phyloP scores from a whole-genome alignment of 331 rosid genomes.

The Ulmus americana region DNA sequence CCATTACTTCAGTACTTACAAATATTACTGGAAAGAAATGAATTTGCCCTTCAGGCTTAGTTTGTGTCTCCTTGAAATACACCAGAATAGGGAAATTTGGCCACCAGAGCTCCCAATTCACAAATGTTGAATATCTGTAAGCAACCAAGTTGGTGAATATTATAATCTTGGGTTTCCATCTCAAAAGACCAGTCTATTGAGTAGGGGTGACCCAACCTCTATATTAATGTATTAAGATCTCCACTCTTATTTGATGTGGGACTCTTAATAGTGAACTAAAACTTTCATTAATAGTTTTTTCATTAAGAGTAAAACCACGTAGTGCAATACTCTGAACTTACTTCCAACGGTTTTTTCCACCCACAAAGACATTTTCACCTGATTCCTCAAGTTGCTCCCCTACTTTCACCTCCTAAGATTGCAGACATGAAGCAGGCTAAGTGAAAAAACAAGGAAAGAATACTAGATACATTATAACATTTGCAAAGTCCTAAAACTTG shows the following conservation, averaged over 20 bases:
- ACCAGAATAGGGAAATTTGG: conserved; percentile 88
- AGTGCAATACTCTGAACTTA: conserved; percentile 32
- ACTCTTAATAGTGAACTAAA: too few relatives aligned
- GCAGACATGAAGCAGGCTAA: background rate
- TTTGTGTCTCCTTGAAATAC: conserved; percentile 87
- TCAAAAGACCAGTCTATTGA: too few relatives aligned
- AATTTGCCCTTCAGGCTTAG: conserved; percentile 91
- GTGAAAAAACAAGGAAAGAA: conserved; percentile 4
- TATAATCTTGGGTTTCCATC: too few relatives aligned
- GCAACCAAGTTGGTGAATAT: conserved; percentile 22
- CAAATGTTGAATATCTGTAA: conserved; percentile 74
- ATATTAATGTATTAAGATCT: too few relatives aligned
- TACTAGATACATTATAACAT: background rate
- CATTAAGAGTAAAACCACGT: conserved; percentile 9
- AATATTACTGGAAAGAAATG: conserved; percentile 91
- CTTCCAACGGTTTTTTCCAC: conserved; percentile 97
- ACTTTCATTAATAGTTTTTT: conserved; percentile 3
- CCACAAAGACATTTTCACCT: conserved; percentile 89
- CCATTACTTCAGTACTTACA: conserved; percentile 41
- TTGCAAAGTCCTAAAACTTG: background rate
- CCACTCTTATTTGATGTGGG: too few relatives aligned
- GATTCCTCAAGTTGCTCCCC: conserved; percentile 83
- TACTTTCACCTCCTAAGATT: conserved; percentile 71
- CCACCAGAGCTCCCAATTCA: conserved; percentile 99
- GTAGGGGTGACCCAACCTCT: too few relatives aligned